Conservation (phyloP, 352 stramenopile species). For the Pythium aphanidermatum region DNA sequence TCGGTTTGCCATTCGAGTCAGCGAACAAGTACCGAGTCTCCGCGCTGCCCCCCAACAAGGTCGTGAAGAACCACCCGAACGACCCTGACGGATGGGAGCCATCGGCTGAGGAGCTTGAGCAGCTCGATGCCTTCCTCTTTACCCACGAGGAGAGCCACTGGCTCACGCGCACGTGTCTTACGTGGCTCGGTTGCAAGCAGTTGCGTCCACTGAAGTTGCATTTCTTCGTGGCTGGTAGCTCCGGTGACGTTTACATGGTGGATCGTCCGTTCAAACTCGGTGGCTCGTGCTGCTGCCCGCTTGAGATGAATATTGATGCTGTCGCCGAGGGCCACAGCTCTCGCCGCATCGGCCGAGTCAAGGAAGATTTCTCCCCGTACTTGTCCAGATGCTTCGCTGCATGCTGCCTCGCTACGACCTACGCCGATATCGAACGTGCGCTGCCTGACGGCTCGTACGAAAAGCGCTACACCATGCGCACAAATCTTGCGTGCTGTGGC, state of each 20-base stretch:
- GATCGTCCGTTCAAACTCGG: constrained; percentile 32
- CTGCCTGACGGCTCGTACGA: constrained; percentile 46
- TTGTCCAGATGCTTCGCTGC: constrained; percentile 28
- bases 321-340: constrained; percentile 12
- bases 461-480: constrained; percentile 43
- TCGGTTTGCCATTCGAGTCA: constrained; percentile 47
- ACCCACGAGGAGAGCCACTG: constrained; percentile 37
- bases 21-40: constrained; percentile 57
- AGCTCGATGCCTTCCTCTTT: constrained; percentile 42
- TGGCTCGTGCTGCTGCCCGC: constrained; percentile 28
- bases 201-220: constrained; percentile 41
- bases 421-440: constrained; percentile 53
- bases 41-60: constrained; percentile 35
- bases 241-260: constrained; percentile 44
- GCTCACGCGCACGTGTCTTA: constrained; percentile 25
- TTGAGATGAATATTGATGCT: constrained; percentile 39
- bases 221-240: constrained; percentile 29
- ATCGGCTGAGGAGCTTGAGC: constrained; percentile 32
- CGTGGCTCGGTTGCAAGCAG: constrained; percentile 29
- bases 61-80: constrained; percentile 39
- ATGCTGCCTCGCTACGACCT: constrained; percentile 54
- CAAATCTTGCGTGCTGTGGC: constrained; percentile 48
- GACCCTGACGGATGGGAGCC: constrained; percentile 45
- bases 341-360: constrained; percentile 33
- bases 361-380: constrained; percentile 54